Evolutionary conservation across 352 stramenopile genomes (phyloP), one percentile per base, ranked within the genome.

Genomic region (Globisporangium parvum): DNA sequence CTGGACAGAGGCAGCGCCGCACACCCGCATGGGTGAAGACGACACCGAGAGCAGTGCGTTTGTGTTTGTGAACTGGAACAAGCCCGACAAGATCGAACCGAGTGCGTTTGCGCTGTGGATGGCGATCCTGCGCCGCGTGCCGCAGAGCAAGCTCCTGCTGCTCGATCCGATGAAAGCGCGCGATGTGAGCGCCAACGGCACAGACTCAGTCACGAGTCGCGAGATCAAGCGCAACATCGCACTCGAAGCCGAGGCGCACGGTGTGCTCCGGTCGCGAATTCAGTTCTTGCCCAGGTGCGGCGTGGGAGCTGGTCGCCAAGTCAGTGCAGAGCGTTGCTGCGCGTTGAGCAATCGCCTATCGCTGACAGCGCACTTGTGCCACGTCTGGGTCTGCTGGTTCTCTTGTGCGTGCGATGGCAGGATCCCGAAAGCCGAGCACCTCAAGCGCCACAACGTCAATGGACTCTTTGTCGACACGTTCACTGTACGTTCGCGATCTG

Each of bases 381-480:
- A 28, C 5, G 26, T 28, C 26, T 28, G 26, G n/a, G n/a, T n/a
- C 26, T 28, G 26, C 26, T 28, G 26, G 26, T 28, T 28, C 26
- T 28, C 26, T 28, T 28, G 26, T 28, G 26, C 5, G 39, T n/a
- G 39, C n/a, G 39, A 47, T 23, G n/a, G 20, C 41, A 85, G 77
- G 21, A 73, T 88, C 12, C 24, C 66, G n/a, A 94, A 96, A 56
- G 45, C 57, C 21, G 60, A 88, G 11, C 93, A 98, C 61, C 65
- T 98, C 14, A 53, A 59, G 37, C 76, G 93, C 17, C 77, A 96
- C 40, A 55, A 49, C 9, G 24, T 68, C 18, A 76, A 72, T n/a
- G 89, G 95, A 42, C 57, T 98, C 11, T 97, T 97, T 52, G 69
- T 98, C 28, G 93, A 98, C 73, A 97, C 90, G 15, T 83, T 96